Conservation (phyloP, 306 rosid species). For the Dalbergia cultrata region DNA sequence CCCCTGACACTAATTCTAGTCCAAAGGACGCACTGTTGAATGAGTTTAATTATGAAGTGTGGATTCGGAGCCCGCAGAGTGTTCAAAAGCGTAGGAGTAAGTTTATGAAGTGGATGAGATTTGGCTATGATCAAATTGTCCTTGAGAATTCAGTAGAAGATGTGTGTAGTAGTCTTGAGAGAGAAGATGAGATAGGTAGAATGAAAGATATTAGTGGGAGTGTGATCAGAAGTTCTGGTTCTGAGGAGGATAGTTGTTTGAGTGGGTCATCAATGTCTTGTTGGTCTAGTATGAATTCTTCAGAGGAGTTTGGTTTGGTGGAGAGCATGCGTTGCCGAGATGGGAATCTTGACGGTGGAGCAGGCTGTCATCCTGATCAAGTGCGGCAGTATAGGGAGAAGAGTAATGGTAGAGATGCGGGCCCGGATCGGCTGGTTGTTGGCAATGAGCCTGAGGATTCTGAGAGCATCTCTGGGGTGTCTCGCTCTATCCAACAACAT, state of each 20-base stretch:
- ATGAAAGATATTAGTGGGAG: conserved; percentile 53
- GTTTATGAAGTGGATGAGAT: conserved; percentile 73
- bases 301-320: conserved; percentile 48
- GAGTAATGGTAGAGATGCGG: conserved; percentile 47
- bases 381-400: conserved; percentile 42
- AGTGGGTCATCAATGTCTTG: conserved; percentile 63
- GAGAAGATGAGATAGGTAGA: conserved; percentile 55
- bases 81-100: conserved; percentile 72
- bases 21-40: conserved; percentile 38
- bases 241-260: conserved; percentile 67
- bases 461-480: conserved; percentile 41
- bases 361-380: conserved; percentile 51
- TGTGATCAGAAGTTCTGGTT: conserved; percentile 48
- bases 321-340: conserved; percentile 49
- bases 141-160: conserved; percentile 45
- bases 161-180: conserved; percentile 22
- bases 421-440: conserved; percentile 44
- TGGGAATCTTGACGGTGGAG: conserved; percentile 35
- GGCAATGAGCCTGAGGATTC: conserved; percentile 45
- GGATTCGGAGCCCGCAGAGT: conserved; percentile 76
- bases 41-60: conserved; percentile 60
- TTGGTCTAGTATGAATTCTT: conserved; percentile 46
- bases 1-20: conserved; percentile 48
- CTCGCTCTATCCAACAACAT: conserved; percentile 51
- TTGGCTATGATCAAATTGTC: conserved; percentile 50